phyloP scores from a whole-genome alignment of 2,329 filamentous ascomycete species.

The Scytalidium lignicola region DNA sequence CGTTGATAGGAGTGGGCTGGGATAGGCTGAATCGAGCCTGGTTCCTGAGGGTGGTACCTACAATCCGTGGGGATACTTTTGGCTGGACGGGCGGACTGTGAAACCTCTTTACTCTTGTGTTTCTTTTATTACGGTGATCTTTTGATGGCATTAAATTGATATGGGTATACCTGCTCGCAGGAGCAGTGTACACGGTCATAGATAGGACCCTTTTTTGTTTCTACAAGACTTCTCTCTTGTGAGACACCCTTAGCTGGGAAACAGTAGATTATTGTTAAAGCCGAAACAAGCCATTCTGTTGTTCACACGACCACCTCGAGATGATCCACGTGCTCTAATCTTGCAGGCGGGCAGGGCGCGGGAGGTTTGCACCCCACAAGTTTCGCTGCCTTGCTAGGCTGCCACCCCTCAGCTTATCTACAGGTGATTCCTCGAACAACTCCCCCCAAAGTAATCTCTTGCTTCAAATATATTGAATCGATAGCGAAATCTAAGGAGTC shows the following conservation, averaged over 20 bases:
- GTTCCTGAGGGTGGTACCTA: background rate
- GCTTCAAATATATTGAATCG: conserved; percentile 4
- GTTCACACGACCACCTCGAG: background rate
- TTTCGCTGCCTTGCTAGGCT: background rate
- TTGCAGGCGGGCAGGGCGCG: background rate
- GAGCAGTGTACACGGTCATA: too few relatives aligned
- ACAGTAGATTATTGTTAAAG: background rate
- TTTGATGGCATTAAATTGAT: background rate
- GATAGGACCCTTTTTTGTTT: too few relatives aligned
- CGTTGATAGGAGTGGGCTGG: conserved; percentile 12
- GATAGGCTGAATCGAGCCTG: background rate
- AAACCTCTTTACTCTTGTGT: background rate
- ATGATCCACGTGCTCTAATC: background rate
- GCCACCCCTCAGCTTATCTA: background rate
- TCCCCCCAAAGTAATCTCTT: conserved; percentile 14
- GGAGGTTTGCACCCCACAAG: background rate
- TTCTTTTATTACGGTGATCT: background rate
- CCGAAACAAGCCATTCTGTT: background rate
- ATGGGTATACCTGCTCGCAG: too few relatives aligned
- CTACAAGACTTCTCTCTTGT: too few relatives aligned
- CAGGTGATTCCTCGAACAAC: background rate
- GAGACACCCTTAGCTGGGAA: too few relatives aligned
- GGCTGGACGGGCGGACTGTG: background rate
- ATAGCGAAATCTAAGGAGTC: too few relatives aligned
- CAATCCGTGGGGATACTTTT: background rate